phyloP scores from a whole-genome alignment of 1,284 basidiomycete genomes.

The Cutaneotrichosporon sp. region DNA sequence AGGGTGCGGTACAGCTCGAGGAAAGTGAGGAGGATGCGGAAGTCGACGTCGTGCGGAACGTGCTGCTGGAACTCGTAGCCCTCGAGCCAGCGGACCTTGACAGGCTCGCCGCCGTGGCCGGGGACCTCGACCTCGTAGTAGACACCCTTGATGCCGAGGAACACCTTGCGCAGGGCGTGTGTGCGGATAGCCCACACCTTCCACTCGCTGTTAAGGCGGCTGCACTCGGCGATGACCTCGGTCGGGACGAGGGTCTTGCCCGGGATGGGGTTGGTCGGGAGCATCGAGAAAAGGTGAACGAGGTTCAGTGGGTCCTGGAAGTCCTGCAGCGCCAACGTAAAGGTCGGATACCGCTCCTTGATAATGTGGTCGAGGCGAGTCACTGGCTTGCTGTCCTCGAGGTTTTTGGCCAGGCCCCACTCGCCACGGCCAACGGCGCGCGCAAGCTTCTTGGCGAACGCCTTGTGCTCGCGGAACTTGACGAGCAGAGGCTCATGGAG shows the following conservation, averaged over 20 bases:
- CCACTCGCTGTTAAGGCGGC: slow-evolving; percentile 84
- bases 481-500: slow-evolving; percentile 95
- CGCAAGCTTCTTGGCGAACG: slow-evolving; percentile 95
- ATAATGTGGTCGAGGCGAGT: slow-evolving; percentile 93
- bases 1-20: slow-evolving; percentile 97
- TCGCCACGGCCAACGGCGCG: slow-evolving; percentile 88
- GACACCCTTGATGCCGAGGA: slow-evolving; percentile 96
- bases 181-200: slow-evolving; percentile 86
- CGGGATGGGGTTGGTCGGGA: slow-evolving; percentile 68
- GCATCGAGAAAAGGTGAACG: slow-evolving; percentile 82
- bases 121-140: slow-evolving; percentile 93
- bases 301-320: slow-evolving; percentile 97
- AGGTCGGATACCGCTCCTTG: slow-evolving; percentile 97
- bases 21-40: slow-evolving; percentile 96
- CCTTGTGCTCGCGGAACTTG: slow-evolving; percentile 94
- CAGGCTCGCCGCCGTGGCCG: slow-evolving; percentile 67
- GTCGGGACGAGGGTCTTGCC: slow-evolving; percentile 63
- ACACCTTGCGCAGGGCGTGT: slow-evolving; percentile 77
- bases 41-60: slow-evolving; percentile 92
- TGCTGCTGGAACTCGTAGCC: slow-evolving; percentile 97
- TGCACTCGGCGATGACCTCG: slow-evolving; percentile 83
- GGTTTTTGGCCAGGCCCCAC: slow-evolving; percentile 89
- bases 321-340: slow-evolving; percentile 90
- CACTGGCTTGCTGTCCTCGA: slow-evolving; percentile 86
- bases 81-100: slow-evolving; percentile 82